A percentile compares a stretch with the other conserved stretches of the same genome.
Conservation (phyloP, 2,329 filamentous ascomycete genomes). For the Grosmannia serpens region DNA sequence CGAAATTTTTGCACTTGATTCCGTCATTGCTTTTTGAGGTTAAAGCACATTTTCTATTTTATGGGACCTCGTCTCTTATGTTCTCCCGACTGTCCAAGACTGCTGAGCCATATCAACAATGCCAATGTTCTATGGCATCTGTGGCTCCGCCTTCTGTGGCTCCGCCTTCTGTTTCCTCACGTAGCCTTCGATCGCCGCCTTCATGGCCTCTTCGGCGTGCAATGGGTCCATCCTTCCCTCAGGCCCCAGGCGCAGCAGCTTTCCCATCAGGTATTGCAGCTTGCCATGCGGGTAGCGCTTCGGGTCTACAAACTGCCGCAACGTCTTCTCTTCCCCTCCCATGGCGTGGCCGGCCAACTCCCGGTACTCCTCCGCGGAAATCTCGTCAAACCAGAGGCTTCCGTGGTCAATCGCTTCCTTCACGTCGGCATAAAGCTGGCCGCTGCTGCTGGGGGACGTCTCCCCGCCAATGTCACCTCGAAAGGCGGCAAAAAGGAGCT, state of each 20-base stretch:
- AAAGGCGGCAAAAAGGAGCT: conserved; percentile 42
- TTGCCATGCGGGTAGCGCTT: conserved; percentile 42
- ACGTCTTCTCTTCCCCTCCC: conserved; percentile 32
- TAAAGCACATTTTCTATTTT: no score
- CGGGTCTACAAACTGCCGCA: conserved; percentile 32
- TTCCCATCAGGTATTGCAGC: conserved; percentile 49
- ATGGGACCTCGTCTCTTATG: not conserved
- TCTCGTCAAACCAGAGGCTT: conserved; percentile 43
- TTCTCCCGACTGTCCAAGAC: no score
- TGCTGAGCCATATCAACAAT: no score
- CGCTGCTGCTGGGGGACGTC: conserved; percentile 6
- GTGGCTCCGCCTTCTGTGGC: not conserved
- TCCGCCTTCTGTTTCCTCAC: not conserved
- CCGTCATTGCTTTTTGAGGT: no score
- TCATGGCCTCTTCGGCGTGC: conserved; percentile 36
- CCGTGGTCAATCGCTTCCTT: conserved; percentile 31
- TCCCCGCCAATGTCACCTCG: conserved; percentile 26
- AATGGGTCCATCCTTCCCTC: conserved; percentile 43
- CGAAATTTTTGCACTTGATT: no score
- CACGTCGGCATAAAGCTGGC: conserved; percentile 18
- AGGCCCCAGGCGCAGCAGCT: conserved; percentile 42
- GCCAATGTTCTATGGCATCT: no score
- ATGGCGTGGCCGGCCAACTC: conserved; percentile 32
- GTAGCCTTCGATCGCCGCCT: conserved; percentile 17
- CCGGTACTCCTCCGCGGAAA: conserved; percentile 35